phyloP scores from a whole-genome alignment of 306 rosid genomes.

The Castanospermum australe region DNA sequence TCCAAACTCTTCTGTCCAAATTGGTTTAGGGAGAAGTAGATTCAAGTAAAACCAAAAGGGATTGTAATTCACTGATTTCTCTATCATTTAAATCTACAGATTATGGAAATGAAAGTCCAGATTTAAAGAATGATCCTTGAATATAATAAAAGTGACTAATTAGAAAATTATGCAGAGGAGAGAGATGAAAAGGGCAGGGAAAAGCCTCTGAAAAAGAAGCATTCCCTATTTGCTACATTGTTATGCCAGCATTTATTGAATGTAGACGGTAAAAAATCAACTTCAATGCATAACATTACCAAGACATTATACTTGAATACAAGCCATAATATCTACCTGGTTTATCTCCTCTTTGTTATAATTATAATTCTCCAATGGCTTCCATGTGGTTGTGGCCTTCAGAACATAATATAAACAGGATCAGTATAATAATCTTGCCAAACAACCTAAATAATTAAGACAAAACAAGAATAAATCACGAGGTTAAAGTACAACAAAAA shows the following conservation, averaged over 20 bases:
- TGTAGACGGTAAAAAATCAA: background rate
- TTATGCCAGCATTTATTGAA: background rate
- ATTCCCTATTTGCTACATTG: background rate
- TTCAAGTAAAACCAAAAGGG: no score
- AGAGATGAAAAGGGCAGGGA: background rate
- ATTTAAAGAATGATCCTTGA: background rate
- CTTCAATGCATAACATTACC: background rate
- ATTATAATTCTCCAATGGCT: slow-evolving; percentile 64
- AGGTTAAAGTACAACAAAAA: background rate
- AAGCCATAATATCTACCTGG: slow-evolving; percentile 53
- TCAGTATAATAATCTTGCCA: slow-evolving; percentile 23
- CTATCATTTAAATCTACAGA: background rate
- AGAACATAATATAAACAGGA: slow-evolving; percentile 25
- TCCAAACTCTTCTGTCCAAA: no score
- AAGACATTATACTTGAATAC: slow-evolving; percentile 7
- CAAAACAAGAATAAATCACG: background rate
- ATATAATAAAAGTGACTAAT: background rate
- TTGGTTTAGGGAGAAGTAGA: no score
- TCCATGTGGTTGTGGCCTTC: slow-evolving; percentile 61
- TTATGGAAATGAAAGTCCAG: background rate
- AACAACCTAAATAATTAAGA: slow-evolving; percentile 4
- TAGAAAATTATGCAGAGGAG: background rate
- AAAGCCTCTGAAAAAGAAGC: background rate
- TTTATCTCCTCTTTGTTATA: slow-evolving; percentile 94
- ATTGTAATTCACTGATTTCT: background rate